A percentile compares a stretch with the other conserved stretches of the same genome.
These are phyloP conservation scores for Penicillium sp. DNA, from an alignment of 2,329 filamentous ascomycete genomes.

Conservation along the genomic window DNA sequence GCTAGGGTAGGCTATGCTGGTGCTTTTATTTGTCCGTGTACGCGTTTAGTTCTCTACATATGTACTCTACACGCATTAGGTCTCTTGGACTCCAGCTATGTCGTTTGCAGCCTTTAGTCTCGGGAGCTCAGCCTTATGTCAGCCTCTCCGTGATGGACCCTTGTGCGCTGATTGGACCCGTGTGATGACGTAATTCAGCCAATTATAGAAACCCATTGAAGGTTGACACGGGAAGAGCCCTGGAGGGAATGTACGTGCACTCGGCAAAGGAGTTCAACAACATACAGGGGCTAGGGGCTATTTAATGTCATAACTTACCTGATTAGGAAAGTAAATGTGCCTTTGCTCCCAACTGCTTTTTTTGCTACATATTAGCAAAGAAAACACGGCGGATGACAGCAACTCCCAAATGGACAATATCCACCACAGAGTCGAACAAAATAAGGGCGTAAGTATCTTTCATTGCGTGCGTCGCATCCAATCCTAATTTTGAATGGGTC, in stretches of 20 bases:
- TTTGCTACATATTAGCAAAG: not conserved
- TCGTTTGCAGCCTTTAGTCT: not conserved
- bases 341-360: not conserved
- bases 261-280: not conserved
- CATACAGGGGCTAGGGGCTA: not conserved
- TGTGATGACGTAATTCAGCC: not conserved
- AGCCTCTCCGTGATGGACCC: not conserved
- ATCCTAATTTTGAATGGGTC: conserved; percentile 7
- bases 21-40: not conserved
- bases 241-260: not conserved
- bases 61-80: not conserved
- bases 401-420: not conserved
- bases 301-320: not conserved
- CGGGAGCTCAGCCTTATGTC: not conserved
- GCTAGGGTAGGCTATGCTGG: not conserved
- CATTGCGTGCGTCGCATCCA: conserved; percentile 16
- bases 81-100: not conserved
- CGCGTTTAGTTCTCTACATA: not conserved
- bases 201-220: conserved; percentile 5
- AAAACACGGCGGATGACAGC: not conserved
- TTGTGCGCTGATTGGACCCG: not conserved
- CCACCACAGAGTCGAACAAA: not conserved
- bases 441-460: conserved; percentile 11
- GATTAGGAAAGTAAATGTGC: not conserved
- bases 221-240: not conserved